Percentiles rank a stretch among this genome's conserved stretches.
phyloP scores from a whole-genome alignment of 139 green algal species.

The Edaphochlamys debaryana region DNA sequence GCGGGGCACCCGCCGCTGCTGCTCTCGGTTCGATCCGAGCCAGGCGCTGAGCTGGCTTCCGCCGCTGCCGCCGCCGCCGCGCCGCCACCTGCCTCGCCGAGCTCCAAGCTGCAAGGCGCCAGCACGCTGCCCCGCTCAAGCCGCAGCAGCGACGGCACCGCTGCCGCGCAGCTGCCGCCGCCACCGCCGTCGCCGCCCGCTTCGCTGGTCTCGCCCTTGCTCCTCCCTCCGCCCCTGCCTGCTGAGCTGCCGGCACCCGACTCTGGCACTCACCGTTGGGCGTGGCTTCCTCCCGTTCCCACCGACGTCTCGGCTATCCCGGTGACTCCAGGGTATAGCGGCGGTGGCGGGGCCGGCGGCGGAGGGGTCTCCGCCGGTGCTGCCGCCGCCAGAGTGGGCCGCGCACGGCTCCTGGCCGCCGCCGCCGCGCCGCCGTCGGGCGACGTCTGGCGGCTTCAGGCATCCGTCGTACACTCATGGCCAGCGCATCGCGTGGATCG shows the following conservation, averaged over 20 bases:
- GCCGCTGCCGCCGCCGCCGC: too few relatives aligned
- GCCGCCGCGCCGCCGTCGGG: not conserved
- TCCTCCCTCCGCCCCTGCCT: too few relatives aligned
- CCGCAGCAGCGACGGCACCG: too few relatives aligned
- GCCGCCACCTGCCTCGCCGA: not conserved
- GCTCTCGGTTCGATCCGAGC: too few relatives aligned
- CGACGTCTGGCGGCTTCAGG: slow-evolving; percentile 19
- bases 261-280: slow-evolving; percentile 13
- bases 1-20: too few relatives aligned
- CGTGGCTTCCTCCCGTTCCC: slow-evolving; percentile 5
- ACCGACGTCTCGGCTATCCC: too few relatives aligned
- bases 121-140: too few relatives aligned
- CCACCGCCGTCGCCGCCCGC: not conserved
- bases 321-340: too few relatives aligned
- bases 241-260: not conserved
- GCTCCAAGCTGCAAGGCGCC: too few relatives aligned
- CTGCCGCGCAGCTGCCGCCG: not conserved
- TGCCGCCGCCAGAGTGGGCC: not conserved
- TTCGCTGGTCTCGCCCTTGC: too few relatives aligned
- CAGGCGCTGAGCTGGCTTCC: too few relatives aligned
- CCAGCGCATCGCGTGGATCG: slow-evolving; percentile 19
- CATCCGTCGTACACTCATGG: slow-evolving; percentile 20
- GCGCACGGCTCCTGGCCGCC: not conserved
- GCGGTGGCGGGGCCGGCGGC: not conserved
- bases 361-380: too few relatives aligned